Evolutionary conservation across 129 eudicot genomes (phyloP), one percentile per base, ranked within the genome.

Genomic region (Flaveria sonorensis): DNA sequence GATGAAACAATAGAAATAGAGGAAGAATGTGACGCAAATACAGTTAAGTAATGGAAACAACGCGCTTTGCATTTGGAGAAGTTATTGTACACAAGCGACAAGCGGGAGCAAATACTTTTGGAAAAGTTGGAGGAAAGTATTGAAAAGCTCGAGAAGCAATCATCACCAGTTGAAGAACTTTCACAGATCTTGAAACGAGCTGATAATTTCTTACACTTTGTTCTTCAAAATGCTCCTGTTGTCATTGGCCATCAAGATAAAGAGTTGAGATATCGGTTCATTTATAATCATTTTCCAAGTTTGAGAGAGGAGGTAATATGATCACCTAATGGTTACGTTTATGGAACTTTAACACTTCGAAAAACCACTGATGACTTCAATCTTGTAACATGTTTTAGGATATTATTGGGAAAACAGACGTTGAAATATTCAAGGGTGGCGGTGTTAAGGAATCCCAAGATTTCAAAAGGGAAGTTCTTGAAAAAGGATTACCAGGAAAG

Each of bases 171-270:
- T 7, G 97, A 93, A 82, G 98, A 93, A 73, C 72, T 93, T 60
- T 90, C 96, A 1, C 96, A 93, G 76, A 85, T 93, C 77, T 80
- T 93, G 85, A 88, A 87, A 85, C 81, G 98, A 79, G 98, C 98
- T 10, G 98, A 93, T 83, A 90, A 93, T 70, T 93, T 86, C 75
- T 85, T 93, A 43, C 98, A 93, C 79, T 93, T 93, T 81, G 88
- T 93, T 77, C 95, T 93, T 69, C 98, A 93, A 83, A 93, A 87
- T 76, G 98, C 98, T 36, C 98, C 98, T 0, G 90, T 93, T 72
- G 98, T 93, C 57, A 87, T 93, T 36, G 98, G 98, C 30, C 98
- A 93, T 79, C 96, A 90, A 96, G 98, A 93, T 67, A 87, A 87
- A 43, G 98, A 93, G 23, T 75, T 93, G 81, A 89, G 92, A 8